These are phyloP conservation scores for Ligustrum vulgare DNA, from an alignment of 257 asterid genomes.

Conservation along the genomic window DNA sequence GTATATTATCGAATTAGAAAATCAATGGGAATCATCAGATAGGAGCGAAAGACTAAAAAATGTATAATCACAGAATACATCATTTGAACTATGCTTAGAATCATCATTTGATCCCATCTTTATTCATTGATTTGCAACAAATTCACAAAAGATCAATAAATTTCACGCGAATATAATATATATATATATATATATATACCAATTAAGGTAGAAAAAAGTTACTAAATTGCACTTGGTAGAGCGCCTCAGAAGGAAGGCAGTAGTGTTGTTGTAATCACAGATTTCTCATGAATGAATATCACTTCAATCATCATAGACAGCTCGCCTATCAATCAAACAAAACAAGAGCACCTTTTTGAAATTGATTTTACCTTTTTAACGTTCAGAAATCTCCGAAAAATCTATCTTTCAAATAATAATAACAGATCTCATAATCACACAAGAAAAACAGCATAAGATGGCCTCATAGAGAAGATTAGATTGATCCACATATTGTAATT, in stretches of 20 bases:
- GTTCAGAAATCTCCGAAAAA: no score
- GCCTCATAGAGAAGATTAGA: constrained; percentile 3
- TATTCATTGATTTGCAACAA: not conserved
- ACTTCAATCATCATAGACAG: no score
- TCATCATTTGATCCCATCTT: constrained; percentile 46
- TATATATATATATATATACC: no score
- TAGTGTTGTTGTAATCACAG: no score
- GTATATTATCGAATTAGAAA: no score
- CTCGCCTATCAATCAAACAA: not conserved
- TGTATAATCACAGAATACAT: constrained; percentile 36
- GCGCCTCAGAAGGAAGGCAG: no score
- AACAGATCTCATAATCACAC: not conserved
- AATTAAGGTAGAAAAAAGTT: not conserved
- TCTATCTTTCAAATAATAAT: not conserved
- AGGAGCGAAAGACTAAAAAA: constrained; percentile 56
- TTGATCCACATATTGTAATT: not conserved
- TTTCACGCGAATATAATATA: no score
- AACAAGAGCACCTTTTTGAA: no score
- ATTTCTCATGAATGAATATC: no score
- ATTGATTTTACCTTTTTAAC: no score
- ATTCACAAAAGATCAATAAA: no score
- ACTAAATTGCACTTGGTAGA: no score
- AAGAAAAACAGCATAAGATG: not conserved
- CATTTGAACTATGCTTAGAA: constrained; percentile 58
- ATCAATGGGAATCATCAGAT: constrained; percentile 43